Conservation (phyloP, 2,329 filamentous ascomycete species). For the Ciborinia camelliae region DNA sequence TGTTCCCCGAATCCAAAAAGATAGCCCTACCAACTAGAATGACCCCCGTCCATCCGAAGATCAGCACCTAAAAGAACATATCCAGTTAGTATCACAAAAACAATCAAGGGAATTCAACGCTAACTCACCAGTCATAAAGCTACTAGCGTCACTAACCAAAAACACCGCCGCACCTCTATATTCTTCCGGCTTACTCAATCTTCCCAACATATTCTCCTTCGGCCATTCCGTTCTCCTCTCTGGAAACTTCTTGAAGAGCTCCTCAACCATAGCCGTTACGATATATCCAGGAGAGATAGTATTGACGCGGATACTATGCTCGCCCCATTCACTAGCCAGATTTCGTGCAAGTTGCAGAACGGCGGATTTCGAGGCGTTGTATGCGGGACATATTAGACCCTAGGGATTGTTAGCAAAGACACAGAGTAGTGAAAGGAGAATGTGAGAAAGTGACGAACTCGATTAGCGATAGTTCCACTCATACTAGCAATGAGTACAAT, state of each 20-base stretch:
- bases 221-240: slow-evolving; percentile 68
- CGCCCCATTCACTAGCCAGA: slow-evolving; percentile 70
- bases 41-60: background rate
- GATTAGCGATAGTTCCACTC: slow-evolving; percentile 65
- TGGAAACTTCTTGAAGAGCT: slow-evolving; percentile 72
- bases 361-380: slow-evolving; percentile 74
- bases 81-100: background rate
- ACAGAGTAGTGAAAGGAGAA: background rate
- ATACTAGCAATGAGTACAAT: slow-evolving; percentile 68
- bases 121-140: slow-evolving; percentile 62
- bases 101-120: background rate
- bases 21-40: background rate
- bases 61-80: background rate
- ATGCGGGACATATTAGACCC: slow-evolving; percentile 61
- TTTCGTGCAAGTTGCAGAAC: slow-evolving; percentile 69
- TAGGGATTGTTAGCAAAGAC: slow-evolving; percentile 21
- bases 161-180: slow-evolving; percentile 70
- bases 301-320: slow-evolving; percentile 68
- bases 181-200: slow-evolving; percentile 64
- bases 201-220: slow-evolving; percentile 78
- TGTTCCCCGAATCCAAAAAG: background rate
- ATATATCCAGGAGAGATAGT: slow-evolving; percentile 79
- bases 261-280: slow-evolving; percentile 77
- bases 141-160: slow-evolving; percentile 62
- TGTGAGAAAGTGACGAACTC: slow-evolving; percentile 47